These are phyloP conservation scores for Candida glucosophila DNA, from an alignment of 1,139 yeast species.

Conservation along the genomic window DNA sequence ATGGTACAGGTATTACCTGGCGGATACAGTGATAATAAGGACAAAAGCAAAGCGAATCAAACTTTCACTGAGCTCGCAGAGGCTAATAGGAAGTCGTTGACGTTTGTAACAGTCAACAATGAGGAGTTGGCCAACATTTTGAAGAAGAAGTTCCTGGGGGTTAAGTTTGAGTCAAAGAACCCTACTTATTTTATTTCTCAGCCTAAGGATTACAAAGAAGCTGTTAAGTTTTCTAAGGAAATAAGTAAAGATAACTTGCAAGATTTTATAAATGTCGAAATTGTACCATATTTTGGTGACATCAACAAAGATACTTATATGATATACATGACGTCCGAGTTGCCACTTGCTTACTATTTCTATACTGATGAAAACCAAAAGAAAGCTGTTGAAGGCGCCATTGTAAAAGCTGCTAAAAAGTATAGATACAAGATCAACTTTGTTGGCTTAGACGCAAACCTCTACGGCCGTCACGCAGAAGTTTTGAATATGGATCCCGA, in stretches of 20 bases:
- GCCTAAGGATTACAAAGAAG: constrained; percentile 26
- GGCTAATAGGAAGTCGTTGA: constrained; percentile 48
- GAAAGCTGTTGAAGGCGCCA: constrained; percentile 40
- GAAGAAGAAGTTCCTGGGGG: constrained; percentile 13
- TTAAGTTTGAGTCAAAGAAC: constrained; percentile 12
- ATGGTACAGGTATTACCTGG: constrained; percentile 42
- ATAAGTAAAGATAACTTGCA: constrained; percentile 27
- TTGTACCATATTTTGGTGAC: constrained; percentile 87
- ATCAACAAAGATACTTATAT: constrained; percentile 76
- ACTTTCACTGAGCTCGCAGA: constrained; percentile 51
- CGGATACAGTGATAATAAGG: constrained; percentile 6
- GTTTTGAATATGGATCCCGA: constrained; percentile 74
- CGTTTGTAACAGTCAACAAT: constrained; percentile 52
- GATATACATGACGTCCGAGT: constrained; percentile 59
- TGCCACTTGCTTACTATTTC: constrained; percentile 86
- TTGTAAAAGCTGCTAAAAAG: constrained; percentile 60
- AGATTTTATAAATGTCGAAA: constrained; percentile 57
- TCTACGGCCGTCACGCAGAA: constrained; percentile 84
- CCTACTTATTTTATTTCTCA: constrained; percentile 29
- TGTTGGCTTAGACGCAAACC: constrained; percentile 78
- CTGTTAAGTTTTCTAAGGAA: constrained; percentile 15
- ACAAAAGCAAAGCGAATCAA: constrained; percentile 26
- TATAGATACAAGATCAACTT: constrained; percentile 78
- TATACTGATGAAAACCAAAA: constrained; percentile 65
- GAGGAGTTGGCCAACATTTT: constrained; percentile 20